Base-by-base conservation (phyloP, 2,329 filamentous ascomycete species). In the Pseudopyrenochaeta lycopersici region DNA sequence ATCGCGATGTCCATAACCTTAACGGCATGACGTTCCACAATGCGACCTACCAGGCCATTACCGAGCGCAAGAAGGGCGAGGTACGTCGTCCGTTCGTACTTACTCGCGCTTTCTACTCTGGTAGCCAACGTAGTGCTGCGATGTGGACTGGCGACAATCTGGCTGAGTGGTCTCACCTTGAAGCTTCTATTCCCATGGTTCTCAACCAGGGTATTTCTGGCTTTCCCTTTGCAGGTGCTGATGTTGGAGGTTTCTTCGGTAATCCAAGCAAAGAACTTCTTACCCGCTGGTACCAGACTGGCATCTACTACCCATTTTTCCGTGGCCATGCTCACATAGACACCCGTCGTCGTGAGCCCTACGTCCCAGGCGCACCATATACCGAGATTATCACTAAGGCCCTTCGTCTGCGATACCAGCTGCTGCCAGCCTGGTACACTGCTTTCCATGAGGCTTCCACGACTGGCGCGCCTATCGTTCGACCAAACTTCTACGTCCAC, bases 101-200 rank as follows among this genome's bases (percentile, higher is more conserved):
- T 46, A 99, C 95, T 1, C 90, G 95, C 29, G 90, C 93, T 0
- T 99, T 96, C 80, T 99, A 89, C 73, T 86, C 94, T 11, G 95
- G 95, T 31, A 92, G 90, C 49, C 95, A 99, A 78, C 88, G 94
- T 51, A 80, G 91, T 36, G 91, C 92, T 59, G 94, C 95, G 54
- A 97, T 97, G 93, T 99, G 95, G 95, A 99, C 95, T 17, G 95
- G 95, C 56, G 95, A 99, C 73, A 99, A 99, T 78, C 90, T 95
- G 74, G 95, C 95, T 10, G 88, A 86, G 20, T 99, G 95, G 95
- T 87, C 88, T 15, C 93, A 98, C 70, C 84, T 99, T 14, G 90
- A 88, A n/a, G 90, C 88, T 1, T 90, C 92, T 1, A 85, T 97
- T 32, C 94, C 95, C 20, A 99, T 99, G 95, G 82, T 97, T 20